Percentiles rank a stretch among this genome's conserved stretches.
phyloP scores from a whole-genome alignment of 257 asterid species.

The Fraxinus americana region DNA sequence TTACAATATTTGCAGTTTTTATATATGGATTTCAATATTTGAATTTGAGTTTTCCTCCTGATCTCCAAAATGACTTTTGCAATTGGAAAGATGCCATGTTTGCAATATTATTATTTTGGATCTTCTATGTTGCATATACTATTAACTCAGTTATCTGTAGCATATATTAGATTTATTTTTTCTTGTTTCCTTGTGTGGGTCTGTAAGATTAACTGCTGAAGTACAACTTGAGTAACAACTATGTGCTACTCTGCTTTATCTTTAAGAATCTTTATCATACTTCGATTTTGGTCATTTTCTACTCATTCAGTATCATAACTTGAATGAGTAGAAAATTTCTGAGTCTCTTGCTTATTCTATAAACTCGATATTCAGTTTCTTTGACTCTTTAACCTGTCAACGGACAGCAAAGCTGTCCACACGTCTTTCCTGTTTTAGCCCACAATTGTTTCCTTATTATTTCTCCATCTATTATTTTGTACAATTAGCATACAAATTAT shows the following conservation, averaged over 20 bases:
- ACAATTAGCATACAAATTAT: no score
- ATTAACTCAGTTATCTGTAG: background rate
- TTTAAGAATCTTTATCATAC: background rate
- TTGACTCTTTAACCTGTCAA: background rate
- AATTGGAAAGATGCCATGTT: constrained; percentile 3
- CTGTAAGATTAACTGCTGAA: background rate
- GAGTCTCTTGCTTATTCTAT: background rate
- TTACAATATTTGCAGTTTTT: constrained; percentile 6
- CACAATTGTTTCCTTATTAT: no score
- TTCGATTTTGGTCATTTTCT: constrained; percentile 7
- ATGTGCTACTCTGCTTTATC: background rate
- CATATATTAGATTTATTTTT: background rate
- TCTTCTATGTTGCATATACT: background rate
- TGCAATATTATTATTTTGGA: background rate
- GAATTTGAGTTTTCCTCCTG: background rate
- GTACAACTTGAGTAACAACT: background rate
- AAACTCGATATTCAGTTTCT: constrained; percentile 3
- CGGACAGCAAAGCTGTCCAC: no score
- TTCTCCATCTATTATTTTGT: no score
- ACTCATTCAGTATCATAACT: constrained; percentile 6
- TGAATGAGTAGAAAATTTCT: background rate
- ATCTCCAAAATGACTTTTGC: background rate
- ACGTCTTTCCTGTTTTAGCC: no score
- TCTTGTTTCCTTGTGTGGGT: background rate
- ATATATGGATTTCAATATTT: constrained; percentile 7